Conservation (phyloP, 2,329 filamentous ascomycete species). For the Trichoderma sp. region DNA sequence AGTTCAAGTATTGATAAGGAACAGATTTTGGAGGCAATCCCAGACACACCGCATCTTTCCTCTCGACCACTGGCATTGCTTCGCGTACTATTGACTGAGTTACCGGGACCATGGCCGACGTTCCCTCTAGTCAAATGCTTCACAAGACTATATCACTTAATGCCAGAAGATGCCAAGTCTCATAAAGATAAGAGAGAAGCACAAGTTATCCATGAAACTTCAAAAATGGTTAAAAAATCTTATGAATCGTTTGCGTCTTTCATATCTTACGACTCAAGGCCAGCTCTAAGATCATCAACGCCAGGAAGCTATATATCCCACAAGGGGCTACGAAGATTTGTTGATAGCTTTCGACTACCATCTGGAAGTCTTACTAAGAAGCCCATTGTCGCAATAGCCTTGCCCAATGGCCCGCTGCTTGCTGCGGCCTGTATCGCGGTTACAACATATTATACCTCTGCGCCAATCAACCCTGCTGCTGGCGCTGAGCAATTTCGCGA, state of each 20-base stretch:
- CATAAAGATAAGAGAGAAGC: constrained; percentile 30
- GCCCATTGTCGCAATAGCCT: constrained; percentile 53
- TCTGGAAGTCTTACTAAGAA: constrained; percentile 35
- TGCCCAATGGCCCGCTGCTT: constrained; percentile 59
- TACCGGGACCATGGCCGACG: constrained; percentile 38
- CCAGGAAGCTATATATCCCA: constrained; percentile 40
- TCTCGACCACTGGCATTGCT: constrained; percentile 37
- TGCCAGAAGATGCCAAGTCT: constrained; percentile 45
- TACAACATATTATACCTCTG: constrained; percentile 54
- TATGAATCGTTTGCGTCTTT: constrained; percentile 48
- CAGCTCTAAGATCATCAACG: constrained; percentile 38
- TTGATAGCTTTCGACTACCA: constrained; percentile 42
- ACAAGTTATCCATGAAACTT: constrained; percentile 32
- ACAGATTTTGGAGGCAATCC: constrained; percentile 34
- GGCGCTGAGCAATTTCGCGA: constrained; percentile 55
- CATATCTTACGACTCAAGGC: constrained; percentile 35
- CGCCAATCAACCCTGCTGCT: constrained; percentile 55
- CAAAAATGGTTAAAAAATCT: constrained; percentile 37
- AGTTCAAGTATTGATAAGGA: constrained; percentile 29
- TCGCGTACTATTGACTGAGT: constrained; percentile 34
- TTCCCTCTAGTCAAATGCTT: constrained; percentile 42
- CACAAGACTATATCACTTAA: constrained; percentile 41
- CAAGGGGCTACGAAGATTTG: constrained; percentile 39
- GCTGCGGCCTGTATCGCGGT: constrained; percentile 55
- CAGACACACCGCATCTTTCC: constrained; percentile 31